Evolutionary conservation across 2,329 filamentous ascomycete species (phyloP).

Genomic region (Plenodomus biglobosus): DNA sequence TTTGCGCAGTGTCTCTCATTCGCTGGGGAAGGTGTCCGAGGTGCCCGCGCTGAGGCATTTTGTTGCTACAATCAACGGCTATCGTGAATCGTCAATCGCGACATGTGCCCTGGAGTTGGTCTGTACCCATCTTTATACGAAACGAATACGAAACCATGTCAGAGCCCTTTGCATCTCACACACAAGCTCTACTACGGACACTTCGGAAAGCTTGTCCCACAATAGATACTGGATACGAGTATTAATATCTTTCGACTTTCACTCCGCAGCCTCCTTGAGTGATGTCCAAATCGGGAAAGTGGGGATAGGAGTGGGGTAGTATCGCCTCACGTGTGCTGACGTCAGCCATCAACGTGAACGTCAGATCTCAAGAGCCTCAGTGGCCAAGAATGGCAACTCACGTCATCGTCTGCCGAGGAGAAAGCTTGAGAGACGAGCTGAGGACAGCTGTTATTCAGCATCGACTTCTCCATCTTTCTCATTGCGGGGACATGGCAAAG

Average conservation of each 20-base stretch:
- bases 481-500: conserved; percentile 21
- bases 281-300: background rate
- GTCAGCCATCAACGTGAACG: background rate
- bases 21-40: background rate
- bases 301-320: background rate
- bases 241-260: no score
- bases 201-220: no score
- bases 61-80: background rate
- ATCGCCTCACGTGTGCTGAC: background rate
- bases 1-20: background rate
- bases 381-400: background rate
- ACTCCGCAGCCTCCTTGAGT: background rate
- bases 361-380: background rate
- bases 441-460: conserved; percentile 23
- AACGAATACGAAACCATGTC: no score
- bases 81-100: no score
- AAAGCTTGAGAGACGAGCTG: background rate
- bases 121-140: background rate
- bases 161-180: no score
- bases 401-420: background rate
- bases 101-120: background rate
- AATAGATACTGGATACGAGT: no score
- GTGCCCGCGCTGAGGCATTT: background rate
- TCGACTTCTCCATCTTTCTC: conserved; percentile 23
- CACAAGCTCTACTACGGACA: no score